A percentile compares a stretch with the other conserved stretches of the same genome.
phyloP scores from a whole-genome alignment of 2,329 filamentous ascomycete species.

The Pseudogymnoascus sp. region DNA sequence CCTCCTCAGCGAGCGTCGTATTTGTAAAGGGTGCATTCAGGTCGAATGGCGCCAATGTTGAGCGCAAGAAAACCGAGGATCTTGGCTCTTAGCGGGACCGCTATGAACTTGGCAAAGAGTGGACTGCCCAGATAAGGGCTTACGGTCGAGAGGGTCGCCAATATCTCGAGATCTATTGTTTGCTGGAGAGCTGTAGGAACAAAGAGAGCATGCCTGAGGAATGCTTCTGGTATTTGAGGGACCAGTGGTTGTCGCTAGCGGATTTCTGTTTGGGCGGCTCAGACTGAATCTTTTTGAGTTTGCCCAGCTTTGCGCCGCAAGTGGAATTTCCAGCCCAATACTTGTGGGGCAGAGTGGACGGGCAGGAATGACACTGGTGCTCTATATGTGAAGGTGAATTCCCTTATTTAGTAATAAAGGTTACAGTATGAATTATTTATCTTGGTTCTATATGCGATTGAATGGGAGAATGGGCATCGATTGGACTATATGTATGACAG shows the following conservation, averaged over 20 bases:
- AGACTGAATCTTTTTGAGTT: constrained; percentile 1
- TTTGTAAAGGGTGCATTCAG: not conserved
- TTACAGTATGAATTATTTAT: not conserved
- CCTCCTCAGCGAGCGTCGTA: constrained; percentile 2
- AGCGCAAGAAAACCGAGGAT: constrained; percentile 1
- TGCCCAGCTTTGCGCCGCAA: not conserved
- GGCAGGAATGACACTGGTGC: not conserved
- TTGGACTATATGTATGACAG: not conserved
- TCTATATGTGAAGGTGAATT: not conserved
- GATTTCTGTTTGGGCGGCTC: not conserved
- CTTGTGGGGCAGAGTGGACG: not conserved
- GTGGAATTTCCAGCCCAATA: not conserved
- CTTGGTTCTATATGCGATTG: not conserved
- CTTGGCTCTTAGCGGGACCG: not conserved
- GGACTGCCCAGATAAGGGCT: not conserved
- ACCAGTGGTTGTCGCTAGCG: not conserved
- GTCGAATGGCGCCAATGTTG: constrained; percentile 1
- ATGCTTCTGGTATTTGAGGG: constrained; percentile 5
- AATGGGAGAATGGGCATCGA: not conserved
- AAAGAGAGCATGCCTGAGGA: not conserved
- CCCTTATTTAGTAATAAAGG: not conserved
- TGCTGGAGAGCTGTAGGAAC: not conserved
- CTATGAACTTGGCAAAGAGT: constrained; percentile 7
- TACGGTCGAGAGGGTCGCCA: not conserved
- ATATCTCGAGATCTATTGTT: not conserved